Evolutionary conservation across 2,329 filamentous ascomycete genomes (phyloP).

Genomic region (Stenocarpella maydis): DNA sequence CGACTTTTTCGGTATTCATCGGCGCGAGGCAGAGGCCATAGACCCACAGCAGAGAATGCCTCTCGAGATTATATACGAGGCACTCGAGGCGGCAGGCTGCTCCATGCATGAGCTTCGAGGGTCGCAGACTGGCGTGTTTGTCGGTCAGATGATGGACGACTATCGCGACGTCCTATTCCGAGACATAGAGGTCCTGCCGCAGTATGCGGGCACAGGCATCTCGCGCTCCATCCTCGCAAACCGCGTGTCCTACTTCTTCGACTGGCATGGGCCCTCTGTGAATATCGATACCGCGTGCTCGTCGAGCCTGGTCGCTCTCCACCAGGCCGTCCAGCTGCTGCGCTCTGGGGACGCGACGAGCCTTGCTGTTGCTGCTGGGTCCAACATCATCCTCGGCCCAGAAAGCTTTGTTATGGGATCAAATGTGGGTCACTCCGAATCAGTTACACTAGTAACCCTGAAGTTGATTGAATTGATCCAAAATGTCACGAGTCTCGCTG

Average conservation of each 20-base stretch:
- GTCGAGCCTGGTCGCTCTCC: conserved; percentile 48
- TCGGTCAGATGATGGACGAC: no score
- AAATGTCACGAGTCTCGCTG: no score
- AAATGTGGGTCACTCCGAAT: no score
- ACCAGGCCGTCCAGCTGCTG: conserved; percentile 47
- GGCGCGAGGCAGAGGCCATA: no score
- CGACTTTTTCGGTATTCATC: no score
- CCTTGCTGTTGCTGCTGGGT: conserved; percentile 45
- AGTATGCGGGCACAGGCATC: conserved; percentile 42
- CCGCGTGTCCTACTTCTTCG: conserved; percentile 50
- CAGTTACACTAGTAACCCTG: no score
- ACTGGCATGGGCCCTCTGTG: conserved; percentile 49
- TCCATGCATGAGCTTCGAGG: no score
- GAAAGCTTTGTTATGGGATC: conserved; percentile 42
- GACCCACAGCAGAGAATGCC: no score
- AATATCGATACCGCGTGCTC: conserved; percentile 56
- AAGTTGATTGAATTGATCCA: no score
- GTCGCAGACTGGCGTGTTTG: no score
- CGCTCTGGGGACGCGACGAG: conserved; percentile 39
- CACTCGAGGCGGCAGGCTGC: no score
- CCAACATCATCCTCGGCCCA: conserved; percentile 46
- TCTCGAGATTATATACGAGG: no score
- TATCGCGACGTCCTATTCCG: neutral
- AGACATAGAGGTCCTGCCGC: conserved; percentile 32
- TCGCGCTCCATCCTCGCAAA: conserved; percentile 45